Base-by-base conservation (phyloP, 2,329 filamentous ascomycete genomes). In the Aspergillus costaricaensis region DNA sequence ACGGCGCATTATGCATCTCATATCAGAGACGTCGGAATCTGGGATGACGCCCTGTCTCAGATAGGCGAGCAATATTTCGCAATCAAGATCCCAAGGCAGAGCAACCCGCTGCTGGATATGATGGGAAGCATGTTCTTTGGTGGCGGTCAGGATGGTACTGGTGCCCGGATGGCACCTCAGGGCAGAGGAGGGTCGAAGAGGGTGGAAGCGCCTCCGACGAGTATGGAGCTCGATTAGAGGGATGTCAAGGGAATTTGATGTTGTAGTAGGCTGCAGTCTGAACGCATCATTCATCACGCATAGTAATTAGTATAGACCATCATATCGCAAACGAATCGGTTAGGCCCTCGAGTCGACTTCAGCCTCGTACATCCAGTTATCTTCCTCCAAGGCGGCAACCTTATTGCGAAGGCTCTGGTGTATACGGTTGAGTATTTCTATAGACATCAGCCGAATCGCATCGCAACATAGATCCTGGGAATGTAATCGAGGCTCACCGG, bases 61-160 rank as follows among this genome's bases (percentile, higher is more conserved):
- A 88, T 99, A 69, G 94, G 90, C 52, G 94, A 99, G 80, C 93
- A 96, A 86, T 99, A 98, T 81, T 99, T 99, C 79, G 88, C 88
- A 38, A 96, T 99, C 74, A 86, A 88, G 80, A 89, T 92, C 72
- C 94, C 93, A 50, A 85, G 90, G 70, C 92, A 96, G 80, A 90
- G 89, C 65, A 98, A 98, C 76, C 93, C 93, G 3, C 81, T 99
- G 76, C 87, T 98, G 78, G 95, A 99, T 74, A 98, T 99, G 93
- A 96, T 99, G 91, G 93, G 92, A 51, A 93, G 88, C 64, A 86
- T 99, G 83, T 91, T 99, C 71, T 93, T 93, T 52, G 92, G 92
- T 19, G 89, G 87, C 6, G 85, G 83, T 25, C 85, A 83, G 21
- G 68, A 66, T 39, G 75, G 77, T 52, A 72, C 74, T 36, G 74